Percentiles rank a stretch among this genome's conserved stretches.
Conservation (phyloP, 305 asterid species). For the Galium porrigens region DNA sequence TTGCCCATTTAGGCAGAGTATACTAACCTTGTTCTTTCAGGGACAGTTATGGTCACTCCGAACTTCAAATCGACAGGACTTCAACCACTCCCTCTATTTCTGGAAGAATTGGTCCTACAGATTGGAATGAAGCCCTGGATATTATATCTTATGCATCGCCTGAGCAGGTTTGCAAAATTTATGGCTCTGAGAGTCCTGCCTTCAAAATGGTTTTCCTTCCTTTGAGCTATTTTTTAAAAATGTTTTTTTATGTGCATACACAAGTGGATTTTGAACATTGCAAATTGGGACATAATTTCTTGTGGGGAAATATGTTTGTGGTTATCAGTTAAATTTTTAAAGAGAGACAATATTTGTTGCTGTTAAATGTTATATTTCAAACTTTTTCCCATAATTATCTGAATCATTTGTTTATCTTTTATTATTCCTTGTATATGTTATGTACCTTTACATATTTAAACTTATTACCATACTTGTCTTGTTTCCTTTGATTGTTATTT, state of each 20-base stretch:
- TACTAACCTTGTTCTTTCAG: conserved; percentile 25
- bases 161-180: conserved; percentile 56
- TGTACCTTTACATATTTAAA: too few relatives aligned
- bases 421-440: too few relatives aligned
- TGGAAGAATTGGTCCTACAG: conserved; percentile 55
- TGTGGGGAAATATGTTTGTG: not conserved
- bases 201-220: not conserved
- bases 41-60: conserved; percentile 58
- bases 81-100: conserved; percentile 39
- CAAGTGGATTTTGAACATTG: not conserved
- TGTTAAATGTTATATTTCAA: too few relatives aligned
- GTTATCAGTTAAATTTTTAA: not conserved
- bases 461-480: too few relatives aligned
- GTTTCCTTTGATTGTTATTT: too few relatives aligned
- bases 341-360: too few relatives aligned
- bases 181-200: not conserved
- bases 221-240: not conserved
- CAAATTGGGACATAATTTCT: not conserved
- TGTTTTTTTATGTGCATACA: too few relatives aligned
- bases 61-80: conserved; percentile 50
- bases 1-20: not conserved
- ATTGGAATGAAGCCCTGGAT: conserved; percentile 94
- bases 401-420: too few relatives aligned
- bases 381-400: too few relatives aligned
- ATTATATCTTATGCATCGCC: conserved; percentile 72